These are phyloP conservation scores for Drosera spatulata DNA, from an alignment of 179 eudicot genomes.

Conservation along the genomic window DNA sequence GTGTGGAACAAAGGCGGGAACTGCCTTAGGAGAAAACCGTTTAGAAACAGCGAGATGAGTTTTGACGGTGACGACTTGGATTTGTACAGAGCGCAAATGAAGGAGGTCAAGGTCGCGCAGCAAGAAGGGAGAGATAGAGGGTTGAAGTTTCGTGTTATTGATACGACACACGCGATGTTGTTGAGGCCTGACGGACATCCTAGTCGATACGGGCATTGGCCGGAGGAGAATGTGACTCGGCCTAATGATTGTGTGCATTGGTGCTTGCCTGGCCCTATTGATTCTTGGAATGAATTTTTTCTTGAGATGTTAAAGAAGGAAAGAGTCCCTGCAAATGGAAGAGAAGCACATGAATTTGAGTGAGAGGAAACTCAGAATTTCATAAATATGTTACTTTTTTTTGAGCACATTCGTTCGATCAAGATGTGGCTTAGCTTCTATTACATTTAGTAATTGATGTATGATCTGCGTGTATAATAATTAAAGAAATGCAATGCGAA, in stretches of 20 bases:
- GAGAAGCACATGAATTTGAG: neutral
- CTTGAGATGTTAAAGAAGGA: slow-evolving; percentile 40
- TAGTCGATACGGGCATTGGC: slow-evolving; percentile 8
- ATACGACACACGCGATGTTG: slow-evolving; percentile 41
- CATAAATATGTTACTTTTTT: no score
- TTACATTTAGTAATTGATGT: no score
- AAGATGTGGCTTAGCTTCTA: no score
- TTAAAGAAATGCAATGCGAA: no score
- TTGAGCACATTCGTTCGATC: no score
- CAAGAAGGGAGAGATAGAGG: slow-evolving; percentile 25
- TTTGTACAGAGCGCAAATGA: slow-evolving; percentile 36
- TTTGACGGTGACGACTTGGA: slow-evolving; percentile 35
- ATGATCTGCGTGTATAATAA: no score
- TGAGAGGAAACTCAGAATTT: no score
- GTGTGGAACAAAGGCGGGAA: slow-evolving; percentile 14
- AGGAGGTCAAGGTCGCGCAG: slow-evolving; percentile 34
- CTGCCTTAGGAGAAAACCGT: slow-evolving; percentile 31
- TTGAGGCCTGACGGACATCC: slow-evolving; percentile 46
- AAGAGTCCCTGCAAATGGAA: slow-evolving; percentile 5
- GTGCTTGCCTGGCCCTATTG: slow-evolving; percentile 76
- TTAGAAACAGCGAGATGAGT: slow-evolving; percentile 21
- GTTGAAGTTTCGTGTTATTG: slow-evolving; percentile 26
- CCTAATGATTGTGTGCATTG: slow-evolving; percentile 62
- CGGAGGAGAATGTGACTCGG: slow-evolving; percentile 30
- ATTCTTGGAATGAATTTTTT: slow-evolving; percentile 56